Base-by-base conservation (phyloP, 176 grass and related monocot genomes). In the Lolium rigidum region DNA sequence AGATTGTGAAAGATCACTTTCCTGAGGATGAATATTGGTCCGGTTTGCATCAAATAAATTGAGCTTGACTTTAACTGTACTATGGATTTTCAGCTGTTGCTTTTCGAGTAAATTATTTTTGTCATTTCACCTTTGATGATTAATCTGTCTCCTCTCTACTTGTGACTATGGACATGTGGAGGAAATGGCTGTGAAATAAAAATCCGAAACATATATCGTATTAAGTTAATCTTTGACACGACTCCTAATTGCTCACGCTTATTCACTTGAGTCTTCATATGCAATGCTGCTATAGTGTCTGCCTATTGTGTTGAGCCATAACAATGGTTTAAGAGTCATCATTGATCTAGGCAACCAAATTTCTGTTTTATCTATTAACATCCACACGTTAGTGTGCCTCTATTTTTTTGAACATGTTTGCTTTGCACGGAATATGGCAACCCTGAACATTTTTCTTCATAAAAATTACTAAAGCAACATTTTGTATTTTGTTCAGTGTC, bases 401-500 rank as follows among this genome's bases (percentile, higher is more conserved):
- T 9, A 12, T 24, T 22, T 52, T 6, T 41, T 78, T 28, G 28
- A 38, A 69, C 14, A 25, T 69, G 38, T 60, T 86, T 31, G 22
- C 13, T 71, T 83, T 31, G 38, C 4, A 74, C 0, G 4, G 47
- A 21, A 56, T 68, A 35, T 15, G n/a, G 4, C 41, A 47, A 78
- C 63, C 8, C 3, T 82, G 77, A 71, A 22, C 6, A 72, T 46
- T 57, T 55, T 70, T 10, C 80, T 25, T 76, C 57, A 9, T 25
- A 59, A 76, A 88, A 77, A 79, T 52, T 74, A 81, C 76, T 85
- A 25, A 85, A 79, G 18, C 15, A 56, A 58, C 25, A 81, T 74
- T 21, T 8, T 55, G 48, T 78, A 48, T 75, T 80, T 52, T 79
- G 3, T 79, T 79, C 81, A 99, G 97, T 96, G 78, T 92, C 80